Evolutionary conservation across 2,329 filamentous ascomycete species (phyloP).

Genomic region (Aureobasidium vineae): DNA sequence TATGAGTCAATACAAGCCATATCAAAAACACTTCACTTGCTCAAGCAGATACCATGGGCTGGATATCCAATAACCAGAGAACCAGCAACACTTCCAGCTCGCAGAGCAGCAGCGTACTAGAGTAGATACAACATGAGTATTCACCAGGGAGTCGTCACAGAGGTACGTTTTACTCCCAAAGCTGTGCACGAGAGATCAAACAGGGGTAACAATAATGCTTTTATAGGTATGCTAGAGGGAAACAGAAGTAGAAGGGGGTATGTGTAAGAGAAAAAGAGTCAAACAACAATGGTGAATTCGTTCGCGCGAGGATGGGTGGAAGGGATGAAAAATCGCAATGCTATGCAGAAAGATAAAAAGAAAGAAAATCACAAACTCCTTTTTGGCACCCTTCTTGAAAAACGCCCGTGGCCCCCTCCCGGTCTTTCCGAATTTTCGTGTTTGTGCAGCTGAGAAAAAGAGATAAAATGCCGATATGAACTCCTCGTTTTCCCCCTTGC

Average conservation of each 20-base stretch:
- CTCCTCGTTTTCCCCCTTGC: not conserved
- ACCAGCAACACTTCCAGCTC: not conserved
- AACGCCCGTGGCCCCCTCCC: not conserved
- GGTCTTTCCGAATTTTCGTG: not conserved
- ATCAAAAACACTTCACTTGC: too few relatives aligned
- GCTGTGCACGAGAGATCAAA: not conserved
- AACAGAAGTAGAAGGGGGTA: not conserved
- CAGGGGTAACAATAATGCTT: not conserved
- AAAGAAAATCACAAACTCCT: not conserved
- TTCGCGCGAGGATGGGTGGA: not conserved
- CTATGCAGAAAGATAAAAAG: slow-evolving; percentile 12
- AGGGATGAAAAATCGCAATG: slow-evolving; percentile 5
- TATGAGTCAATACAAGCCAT: not conserved
- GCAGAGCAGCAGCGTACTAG: not conserved
- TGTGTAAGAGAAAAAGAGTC: not conserved
- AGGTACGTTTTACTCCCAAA: not conserved
- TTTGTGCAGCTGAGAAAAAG: slow-evolving; percentile 1
- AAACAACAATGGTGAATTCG: not conserved
- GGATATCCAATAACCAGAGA: not conserved
- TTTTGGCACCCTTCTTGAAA: not conserved
- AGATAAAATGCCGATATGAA: slow-evolving; percentile 11
- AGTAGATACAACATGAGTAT: too few relatives aligned
- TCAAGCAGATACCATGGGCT: too few relatives aligned
- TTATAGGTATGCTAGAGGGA: slow-evolving; percentile 6
- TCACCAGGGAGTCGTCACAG: not conserved